Conservation (phyloP, 1,284 basidiomycete species). For the Veloboletus limbatus region DNA sequence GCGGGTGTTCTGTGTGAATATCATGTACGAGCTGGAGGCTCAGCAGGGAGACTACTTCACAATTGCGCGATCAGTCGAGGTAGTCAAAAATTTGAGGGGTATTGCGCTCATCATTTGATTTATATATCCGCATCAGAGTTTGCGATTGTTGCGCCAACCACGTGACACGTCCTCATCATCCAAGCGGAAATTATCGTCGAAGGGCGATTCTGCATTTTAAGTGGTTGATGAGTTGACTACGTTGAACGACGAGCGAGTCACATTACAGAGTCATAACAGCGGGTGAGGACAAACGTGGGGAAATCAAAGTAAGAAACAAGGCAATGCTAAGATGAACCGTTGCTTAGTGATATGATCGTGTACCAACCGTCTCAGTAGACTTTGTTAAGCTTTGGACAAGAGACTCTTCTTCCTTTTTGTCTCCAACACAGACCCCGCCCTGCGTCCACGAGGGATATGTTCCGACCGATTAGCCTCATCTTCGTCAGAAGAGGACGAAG, state of each 20-base stretch:
- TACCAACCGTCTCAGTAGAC: background rate
- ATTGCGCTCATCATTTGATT: conserved; percentile 13
- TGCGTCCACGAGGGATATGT: conserved; percentile 57
- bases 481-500: conserved; percentile 37
- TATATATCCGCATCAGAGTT: conserved; percentile 14
- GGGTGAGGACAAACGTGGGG: too few relatives aligned
- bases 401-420: conserved; percentile 26
- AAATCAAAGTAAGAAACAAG: background rate
- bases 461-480: conserved; percentile 37
- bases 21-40: conserved; percentile 60
- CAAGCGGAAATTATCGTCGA: too few relatives aligned
- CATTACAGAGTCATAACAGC: too few relatives aligned
- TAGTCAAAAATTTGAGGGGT: conserved; percentile 7
- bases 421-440: conserved; percentile 44
- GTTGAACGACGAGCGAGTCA: too few relatives aligned
- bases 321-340: background rate
- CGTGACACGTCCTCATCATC: conserved; percentile 7
- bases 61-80: background rate
- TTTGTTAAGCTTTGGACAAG: conserved; percentile 8
- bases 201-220: too few relatives aligned
- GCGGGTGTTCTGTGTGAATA: conserved; percentile 78
- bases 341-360: background rate
- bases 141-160: conserved; percentile 12
- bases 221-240: too few relatives aligned
- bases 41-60: conserved; percentile 4